Evolutionary conservation across 768 basidiomycete genomes (phyloP), one percentile per base, ranked within the genome.

Genomic region (Kwoniella pini): DNA sequence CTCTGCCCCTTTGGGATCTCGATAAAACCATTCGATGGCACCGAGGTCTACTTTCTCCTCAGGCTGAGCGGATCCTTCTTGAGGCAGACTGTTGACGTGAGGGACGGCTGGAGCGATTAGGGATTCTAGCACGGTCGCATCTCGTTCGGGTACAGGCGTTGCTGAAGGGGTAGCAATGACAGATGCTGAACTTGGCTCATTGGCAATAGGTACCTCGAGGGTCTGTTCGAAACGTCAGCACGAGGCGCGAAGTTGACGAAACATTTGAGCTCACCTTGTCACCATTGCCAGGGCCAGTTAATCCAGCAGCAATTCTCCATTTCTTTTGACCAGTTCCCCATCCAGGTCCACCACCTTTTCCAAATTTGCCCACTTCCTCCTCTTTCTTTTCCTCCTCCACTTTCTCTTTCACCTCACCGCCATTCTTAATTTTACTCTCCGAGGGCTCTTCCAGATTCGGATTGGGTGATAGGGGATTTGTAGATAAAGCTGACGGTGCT

Each of bases 1-100:
- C 40, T 94, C 81, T 60, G 88, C 85, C n/a, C 93, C 91, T 67
- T 88, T 85, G 19, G 91, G 92, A 74, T 97, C 93, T 50, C 91
- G 84, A 78, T 97, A 97, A 22, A 86, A 88, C 93, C 93, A 97
- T 74, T 90, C 86, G 21, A 93, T 78, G 7, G 65, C 48, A 7
- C 57, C 63, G 12, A 70, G 39, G 52, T 75, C 65, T 38, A 66
- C 64, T 42, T 69, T 64, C 15, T 64, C 62, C 19, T 45, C 64
- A 7, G 59, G 31, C 21, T 46, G 63, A 26, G 49, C 36, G 17
- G 49, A 44, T 26, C 26, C 30, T 31, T 42, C 57, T 44, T 48
- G 53, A 5, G 36, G 9, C 17, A 44, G 43, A 21, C 52, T 52
- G 15, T 22, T 21, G 13, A 22, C 43, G 12, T 55, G 26, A n/a